Percentiles rank a stretch among this genome's conserved stretches.
Evolutionary conservation across 202 grass and related monocot species (phyloP).

Genomic region (Zoysia matrella): DNA sequence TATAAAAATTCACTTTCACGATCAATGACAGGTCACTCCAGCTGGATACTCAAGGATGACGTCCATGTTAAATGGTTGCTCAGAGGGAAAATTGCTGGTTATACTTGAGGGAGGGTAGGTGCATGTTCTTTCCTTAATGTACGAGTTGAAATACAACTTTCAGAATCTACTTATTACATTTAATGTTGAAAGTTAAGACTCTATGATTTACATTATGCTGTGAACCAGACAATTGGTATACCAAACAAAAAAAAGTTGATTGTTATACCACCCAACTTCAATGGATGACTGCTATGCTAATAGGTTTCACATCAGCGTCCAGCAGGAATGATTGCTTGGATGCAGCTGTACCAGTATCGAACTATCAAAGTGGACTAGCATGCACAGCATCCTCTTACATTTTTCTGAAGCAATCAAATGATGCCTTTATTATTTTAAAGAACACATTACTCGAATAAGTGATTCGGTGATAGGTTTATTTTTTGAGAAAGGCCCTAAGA

Average conservation of each 20-base stretch:
- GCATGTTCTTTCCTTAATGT: conserved; percentile 7
- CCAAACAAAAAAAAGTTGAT: conserved; percentile 13
- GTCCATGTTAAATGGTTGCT: conserved; percentile 68
- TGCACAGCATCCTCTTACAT: conserved; percentile 22
- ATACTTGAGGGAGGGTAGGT: conserved; percentile 96
- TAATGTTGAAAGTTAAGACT: not conserved
- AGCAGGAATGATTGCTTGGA: conserved; percentile 17
- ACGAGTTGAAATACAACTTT: conserved; percentile 4
- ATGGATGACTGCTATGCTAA: not conserved
- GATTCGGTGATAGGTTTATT: not conserved
- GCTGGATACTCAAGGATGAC: conserved; percentile 86
- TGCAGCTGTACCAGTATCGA: not conserved
- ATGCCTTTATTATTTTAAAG: not conserved
- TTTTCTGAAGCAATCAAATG: no score
- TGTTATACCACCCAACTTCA: not conserved
- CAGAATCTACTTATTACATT: not conserved
- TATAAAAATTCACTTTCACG: conserved; percentile 24
- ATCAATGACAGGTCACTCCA: conserved; percentile 77
- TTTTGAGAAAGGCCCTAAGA: not conserved
- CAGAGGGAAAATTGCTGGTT: conserved; percentile 83
- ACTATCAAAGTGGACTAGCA: conserved; percentile 14
- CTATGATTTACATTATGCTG: not conserved
- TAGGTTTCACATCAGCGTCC: not conserved
- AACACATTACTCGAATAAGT: conserved; percentile 5
- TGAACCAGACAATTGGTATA: not conserved